Evolutionary conservation across 2,329 filamentous ascomycete species (phyloP).

Genomic region (Plenodomus tracheiphilus): DNA sequence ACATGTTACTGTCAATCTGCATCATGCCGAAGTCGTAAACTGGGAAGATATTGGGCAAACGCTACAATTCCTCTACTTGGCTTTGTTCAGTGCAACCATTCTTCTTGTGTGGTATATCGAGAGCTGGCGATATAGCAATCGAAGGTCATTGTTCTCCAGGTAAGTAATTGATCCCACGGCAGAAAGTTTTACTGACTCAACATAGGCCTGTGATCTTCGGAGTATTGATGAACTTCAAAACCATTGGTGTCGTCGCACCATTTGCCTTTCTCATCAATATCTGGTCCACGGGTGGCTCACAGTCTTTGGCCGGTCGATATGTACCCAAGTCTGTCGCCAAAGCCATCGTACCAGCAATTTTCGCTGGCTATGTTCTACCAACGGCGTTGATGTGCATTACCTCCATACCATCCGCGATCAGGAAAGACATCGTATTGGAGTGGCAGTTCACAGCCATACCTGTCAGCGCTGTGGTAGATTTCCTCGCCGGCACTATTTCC

Average conservation of each 20-base stretch:
- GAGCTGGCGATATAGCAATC: conserved; percentile 2
- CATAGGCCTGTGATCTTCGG: conserved; percentile 3
- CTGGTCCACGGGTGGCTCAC: conserved; percentile 7
- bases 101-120: conserved; percentile 9
- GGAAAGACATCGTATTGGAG: not conserved
- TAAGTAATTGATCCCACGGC: not conserved
- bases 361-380: conserved; percentile 28
- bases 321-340: conserved; percentile 19
- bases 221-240: not conserved
- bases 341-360: conserved; percentile 23
- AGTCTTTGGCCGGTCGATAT: conserved; percentile 10
- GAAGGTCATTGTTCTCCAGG: conserved; percentile 3
- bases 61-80: conserved; percentile 6
- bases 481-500: not conserved
- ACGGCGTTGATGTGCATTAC: conserved; percentile 28
- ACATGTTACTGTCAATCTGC: too few relatives aligned
- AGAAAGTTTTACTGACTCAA: not conserved
- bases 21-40: not conserved
- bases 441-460: not conserved
- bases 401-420: not conserved
- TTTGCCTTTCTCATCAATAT: conserved; percentile 26
- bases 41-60: conserved; percentile 3
- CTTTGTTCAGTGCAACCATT: conserved; percentile 1
- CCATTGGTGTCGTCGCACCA: conserved; percentile 20
- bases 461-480: not conserved